Evolutionary conservation across 169 alveolate species (phyloP).

Genomic region (Plasmodium cynomolgi): DNA sequence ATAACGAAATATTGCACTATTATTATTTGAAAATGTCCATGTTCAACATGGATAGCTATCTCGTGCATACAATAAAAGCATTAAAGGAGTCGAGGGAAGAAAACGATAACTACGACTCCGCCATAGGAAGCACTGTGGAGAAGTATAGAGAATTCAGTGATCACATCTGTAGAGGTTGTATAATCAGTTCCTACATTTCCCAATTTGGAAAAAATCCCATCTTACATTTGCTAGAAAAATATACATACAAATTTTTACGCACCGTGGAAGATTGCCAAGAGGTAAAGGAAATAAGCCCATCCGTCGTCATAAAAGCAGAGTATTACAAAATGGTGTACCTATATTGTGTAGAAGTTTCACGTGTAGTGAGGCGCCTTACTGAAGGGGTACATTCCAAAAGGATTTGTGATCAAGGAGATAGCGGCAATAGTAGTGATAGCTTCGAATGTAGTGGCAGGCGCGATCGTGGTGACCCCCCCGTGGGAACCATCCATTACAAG

Average conservation of each 20-base stretch:
- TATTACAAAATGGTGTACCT: slow-evolving; percentile 33
- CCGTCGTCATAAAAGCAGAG: slow-evolving; percentile 10
- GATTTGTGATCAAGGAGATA: background rate
- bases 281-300: background rate
- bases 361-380: background rate
- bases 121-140: background rate
- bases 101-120: slow-evolving; percentile 2
- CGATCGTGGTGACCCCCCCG: background rate
- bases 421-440: background rate
- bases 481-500: background rate
- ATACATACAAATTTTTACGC: slow-evolving; percentile 16
- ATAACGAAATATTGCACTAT: slow-evolving; percentile 38
- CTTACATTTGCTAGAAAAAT: slow-evolving; percentile 36
- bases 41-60: slow-evolving; percentile 31
- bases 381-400: background rate
- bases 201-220: slow-evolving; percentile 20
- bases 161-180: background rate
- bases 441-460: background rate
- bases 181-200: background rate
- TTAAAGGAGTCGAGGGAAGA: background rate
- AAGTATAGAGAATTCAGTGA: background rate
- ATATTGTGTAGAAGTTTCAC: background rate
- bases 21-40: slow-evolving; percentile 47
- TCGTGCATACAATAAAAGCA: slow-evolving; percentile 10
- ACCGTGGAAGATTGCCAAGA: background rate